phyloP scores from a whole-genome alignment of 1,284 basidiomycete genomes.

The Porphyrellus sp. region DNA sequence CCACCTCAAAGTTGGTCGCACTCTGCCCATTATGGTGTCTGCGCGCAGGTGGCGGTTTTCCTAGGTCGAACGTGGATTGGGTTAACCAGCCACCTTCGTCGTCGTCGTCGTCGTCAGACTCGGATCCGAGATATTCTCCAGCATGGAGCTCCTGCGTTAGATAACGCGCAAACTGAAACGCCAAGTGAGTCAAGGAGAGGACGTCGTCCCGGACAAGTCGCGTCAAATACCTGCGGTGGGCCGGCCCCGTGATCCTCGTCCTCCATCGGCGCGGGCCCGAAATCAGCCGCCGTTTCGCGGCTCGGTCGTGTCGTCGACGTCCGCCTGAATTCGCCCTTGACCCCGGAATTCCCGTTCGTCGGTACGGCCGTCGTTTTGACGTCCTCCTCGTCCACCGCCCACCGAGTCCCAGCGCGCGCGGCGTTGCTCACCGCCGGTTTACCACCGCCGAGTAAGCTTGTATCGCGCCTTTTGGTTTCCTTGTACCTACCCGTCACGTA shows the following conservation, averaged over 20 bases:
- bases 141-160: constrained; percentile 69
- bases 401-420: constrained; percentile 40
- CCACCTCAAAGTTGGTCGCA: constrained; percentile 60
- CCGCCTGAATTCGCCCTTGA: constrained; percentile 59
- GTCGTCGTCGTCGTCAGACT: constrained; percentile 66
- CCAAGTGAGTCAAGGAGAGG: too few species aligned
- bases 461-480: constrained; percentile 83
- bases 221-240: constrained; percentile 54
- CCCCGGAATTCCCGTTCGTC: constrained; percentile 22
- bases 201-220: too few species aligned
- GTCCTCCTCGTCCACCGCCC: constrained; percentile 75
- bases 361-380: constrained; percentile 31
- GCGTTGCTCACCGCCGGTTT: constrained; percentile 58
- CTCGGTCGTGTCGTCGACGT: constrained; percentile 41
- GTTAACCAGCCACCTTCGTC: constrained; percentile 74
- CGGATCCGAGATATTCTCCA: constrained; percentile 55
- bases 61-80: constrained; percentile 65
- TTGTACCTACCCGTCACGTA: constrained; percentile 81
- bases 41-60: constrained; percentile 53
- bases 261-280: constrained; percentile 54
- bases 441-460: constrained; percentile 79
- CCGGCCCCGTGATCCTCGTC: constrained; percentile 45
- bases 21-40: constrained; percentile 52
- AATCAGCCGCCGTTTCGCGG: constrained; percentile 61
- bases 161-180: constrained; percentile 66